Evolutionary conservation across 2,329 filamentous ascomycete genomes (phyloP).

Genomic region (Pestalotiopsis sp.): DNA sequence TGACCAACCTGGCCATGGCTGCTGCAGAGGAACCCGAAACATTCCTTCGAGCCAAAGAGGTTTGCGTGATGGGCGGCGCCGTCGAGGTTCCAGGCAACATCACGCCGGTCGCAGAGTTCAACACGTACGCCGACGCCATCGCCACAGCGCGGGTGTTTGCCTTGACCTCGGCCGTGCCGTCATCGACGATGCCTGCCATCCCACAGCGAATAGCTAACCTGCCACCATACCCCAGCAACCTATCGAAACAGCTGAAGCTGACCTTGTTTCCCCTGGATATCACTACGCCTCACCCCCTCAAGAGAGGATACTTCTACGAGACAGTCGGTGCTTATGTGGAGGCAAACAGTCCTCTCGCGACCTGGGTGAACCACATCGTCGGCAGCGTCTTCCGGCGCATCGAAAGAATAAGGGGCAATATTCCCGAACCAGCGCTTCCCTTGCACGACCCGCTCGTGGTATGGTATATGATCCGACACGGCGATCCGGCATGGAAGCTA

Average conservation of each 20-base stretch:
- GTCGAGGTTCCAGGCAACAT: conserved; percentile 81
- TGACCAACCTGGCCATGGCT: conserved; percentile 91
- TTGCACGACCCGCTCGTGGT: not conserved
- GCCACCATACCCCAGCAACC: not conserved
- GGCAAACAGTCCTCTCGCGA: not conserved
- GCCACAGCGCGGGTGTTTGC: conserved; percentile 77
- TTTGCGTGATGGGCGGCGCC: conserved; percentile 94
- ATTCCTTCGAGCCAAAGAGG: conserved; percentile 84
- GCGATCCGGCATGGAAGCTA: not conserved
- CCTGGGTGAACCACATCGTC: not conserved
- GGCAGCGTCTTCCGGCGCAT: not conserved
- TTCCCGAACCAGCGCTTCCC: not conserved
- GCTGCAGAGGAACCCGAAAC: conserved; percentile 86
- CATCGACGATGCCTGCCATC: not conserved
- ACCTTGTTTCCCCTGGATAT: not conserved
- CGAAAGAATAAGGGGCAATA: not conserved
- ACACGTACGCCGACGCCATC: conserved; percentile 84
- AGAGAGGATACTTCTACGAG: not conserved
- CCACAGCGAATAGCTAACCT: not conserved
- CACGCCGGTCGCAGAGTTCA: conserved; percentile 88
- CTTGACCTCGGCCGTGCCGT: conserved; percentile 61
- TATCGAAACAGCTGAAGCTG: not conserved
- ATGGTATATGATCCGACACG: not conserved
- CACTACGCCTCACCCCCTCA: not conserved
- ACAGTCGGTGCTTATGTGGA: not conserved